Evolutionary conservation across 192 early-diverging fungal species (phyloP), one percentile per base, ranked within the genome.

Genomic region (Coemansia sp.): DNA sequence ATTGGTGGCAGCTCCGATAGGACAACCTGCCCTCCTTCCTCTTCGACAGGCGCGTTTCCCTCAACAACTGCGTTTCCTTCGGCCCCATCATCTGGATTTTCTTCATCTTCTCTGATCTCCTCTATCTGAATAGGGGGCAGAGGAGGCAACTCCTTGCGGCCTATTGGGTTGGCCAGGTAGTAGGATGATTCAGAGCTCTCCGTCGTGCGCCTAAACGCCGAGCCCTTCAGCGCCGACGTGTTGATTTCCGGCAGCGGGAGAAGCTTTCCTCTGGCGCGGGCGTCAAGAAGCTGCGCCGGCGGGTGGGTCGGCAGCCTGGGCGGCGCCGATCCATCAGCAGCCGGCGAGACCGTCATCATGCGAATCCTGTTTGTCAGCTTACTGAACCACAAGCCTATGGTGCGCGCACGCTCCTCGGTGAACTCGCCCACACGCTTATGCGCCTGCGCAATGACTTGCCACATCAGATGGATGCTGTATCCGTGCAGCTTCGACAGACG

Each of bases 391-490:
- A 67, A 11, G 7, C 46, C 62, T 19, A 81, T 72, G 0, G 78
- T 72, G 25, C 34, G 59, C 0, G 78, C 78, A 2, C 78, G 66
- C 38, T 74, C 69, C 2, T 62, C 59, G 9, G 70, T 70, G 48
- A 81, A 81, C 61, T 71, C 36, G 25, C 20, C 55, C 1, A 68
- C 49, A 8, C 54, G 64, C 41, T 49, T 38, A 20, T 81, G 50
- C 7, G 78, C 78, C 48, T 81, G 69, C 57, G 72, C 73, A 9
- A 81, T 67, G 8, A 81, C 64, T 52, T 81, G 78, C 78, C 78
- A 81, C 78, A 81, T 81, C 5, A 75, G 56, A 58, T 81, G 73
- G 53, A 81, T 75, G 55, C 56, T 73, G 64, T 81, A 81, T 4
- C 78, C 78, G 38, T 63, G 78, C 9, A 81, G 78, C 64, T 81